phyloP scores from a whole-genome alignment of 2,329 filamentous ascomycete genomes.

The Ilyonectria sp. region DNA sequence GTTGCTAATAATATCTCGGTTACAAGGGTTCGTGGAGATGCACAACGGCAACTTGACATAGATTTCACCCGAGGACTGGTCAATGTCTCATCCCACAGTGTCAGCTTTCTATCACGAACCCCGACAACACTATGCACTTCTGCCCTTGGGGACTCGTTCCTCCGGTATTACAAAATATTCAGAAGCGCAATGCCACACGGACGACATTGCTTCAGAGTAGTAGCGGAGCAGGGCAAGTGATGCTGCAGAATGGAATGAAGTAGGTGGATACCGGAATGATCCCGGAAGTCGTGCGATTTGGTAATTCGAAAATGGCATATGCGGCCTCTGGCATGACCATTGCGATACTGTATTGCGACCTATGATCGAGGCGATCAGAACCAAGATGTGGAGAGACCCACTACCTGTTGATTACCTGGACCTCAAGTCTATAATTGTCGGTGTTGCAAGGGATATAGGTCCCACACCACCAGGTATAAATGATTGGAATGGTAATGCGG shows the following conservation, averaged over 20 bases:
- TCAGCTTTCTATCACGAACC: background rate
- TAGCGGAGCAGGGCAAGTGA: background rate
- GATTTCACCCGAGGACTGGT: background rate
- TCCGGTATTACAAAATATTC: background rate
- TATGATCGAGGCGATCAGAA: background rate
- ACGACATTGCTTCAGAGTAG: background rate
- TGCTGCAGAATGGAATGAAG: background rate
- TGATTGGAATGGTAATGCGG: background rate
- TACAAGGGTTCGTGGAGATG: background rate
- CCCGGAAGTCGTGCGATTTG: background rate
- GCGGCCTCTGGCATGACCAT: background rate
- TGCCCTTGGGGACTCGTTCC: background rate
- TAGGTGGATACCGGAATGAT: background rate
- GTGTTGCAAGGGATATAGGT: conserved; percentile 1
- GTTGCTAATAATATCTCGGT: background rate
- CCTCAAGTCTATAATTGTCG: background rate
- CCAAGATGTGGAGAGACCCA: background rate
- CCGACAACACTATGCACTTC: background rate
- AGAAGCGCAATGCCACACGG: background rate
- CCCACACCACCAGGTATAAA: background rate
- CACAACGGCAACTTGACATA: background rate
- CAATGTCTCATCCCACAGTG: background rate
- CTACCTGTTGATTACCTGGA: background rate
- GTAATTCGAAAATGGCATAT: background rate
- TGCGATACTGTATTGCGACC: background rate